Conservation (phyloP, 78 protist genomes). For the Polysphondylium violaceum region DNA sequence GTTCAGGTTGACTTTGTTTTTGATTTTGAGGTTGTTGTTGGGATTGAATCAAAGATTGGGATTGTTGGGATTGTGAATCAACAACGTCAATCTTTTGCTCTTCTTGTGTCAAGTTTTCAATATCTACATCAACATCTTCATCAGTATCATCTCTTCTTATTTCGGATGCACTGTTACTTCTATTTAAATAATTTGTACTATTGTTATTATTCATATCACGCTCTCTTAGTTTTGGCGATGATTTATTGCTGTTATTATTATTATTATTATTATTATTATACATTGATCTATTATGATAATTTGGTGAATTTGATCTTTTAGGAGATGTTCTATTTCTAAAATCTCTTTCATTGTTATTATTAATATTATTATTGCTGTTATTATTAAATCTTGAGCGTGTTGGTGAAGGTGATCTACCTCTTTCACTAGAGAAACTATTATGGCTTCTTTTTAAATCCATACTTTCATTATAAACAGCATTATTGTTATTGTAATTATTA, state of each 20-base stretch:
- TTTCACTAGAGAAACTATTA: too few relatives aligned
- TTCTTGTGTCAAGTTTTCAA: too few relatives aligned
- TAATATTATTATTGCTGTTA: background rate
- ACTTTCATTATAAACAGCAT: background rate
- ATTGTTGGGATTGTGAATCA: too few relatives aligned
- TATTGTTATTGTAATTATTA: background rate
- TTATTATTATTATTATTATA: background rate
- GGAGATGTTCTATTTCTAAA: background rate
- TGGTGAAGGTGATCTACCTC: slow-evolving; percentile 31
- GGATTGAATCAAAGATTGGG: background rate
- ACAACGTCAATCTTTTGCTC: too few relatives aligned
- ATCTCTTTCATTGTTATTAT: background rate
- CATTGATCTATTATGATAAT: background rate
- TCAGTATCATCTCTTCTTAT: background rate
- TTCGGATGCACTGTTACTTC: background rate
- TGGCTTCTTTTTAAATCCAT: too few relatives aligned
- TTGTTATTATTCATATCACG: too few relatives aligned
- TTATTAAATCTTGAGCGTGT: background rate
- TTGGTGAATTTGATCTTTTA: background rate
- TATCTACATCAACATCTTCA: too few relatives aligned
- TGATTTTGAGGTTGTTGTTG: background rate
- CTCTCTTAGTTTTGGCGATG: background rate
- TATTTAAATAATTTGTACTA: background rate
- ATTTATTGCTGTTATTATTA: background rate
- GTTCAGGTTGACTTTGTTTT: background rate